Evolutionary conservation across 2,329 filamentous ascomycete genomes (phyloP).

Genomic region (Canariomyces notabilis): DNA sequence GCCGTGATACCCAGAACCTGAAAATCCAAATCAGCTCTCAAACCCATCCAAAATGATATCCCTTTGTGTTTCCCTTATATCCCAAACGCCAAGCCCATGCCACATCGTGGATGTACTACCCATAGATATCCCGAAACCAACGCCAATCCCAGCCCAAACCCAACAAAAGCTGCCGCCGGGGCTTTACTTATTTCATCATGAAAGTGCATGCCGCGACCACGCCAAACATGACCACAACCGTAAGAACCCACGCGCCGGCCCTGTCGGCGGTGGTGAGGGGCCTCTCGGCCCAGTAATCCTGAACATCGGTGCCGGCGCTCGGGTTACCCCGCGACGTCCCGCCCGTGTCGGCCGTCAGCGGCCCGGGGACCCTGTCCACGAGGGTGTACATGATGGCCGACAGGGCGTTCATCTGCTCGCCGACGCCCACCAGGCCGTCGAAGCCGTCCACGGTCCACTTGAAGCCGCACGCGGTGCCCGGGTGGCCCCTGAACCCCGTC

Average conservation of each 20-base stretch:
- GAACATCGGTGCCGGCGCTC: slow-evolving; percentile 37
- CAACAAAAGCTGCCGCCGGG: not conserved
- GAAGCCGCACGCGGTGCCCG: slow-evolving; percentile 62
- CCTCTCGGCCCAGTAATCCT: slow-evolving; percentile 24
- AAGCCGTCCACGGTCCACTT: slow-evolving; percentile 53
- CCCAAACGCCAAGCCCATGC: not conserved
- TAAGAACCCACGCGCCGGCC: slow-evolving; percentile 27
- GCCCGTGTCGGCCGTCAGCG: slow-evolving; percentile 50
- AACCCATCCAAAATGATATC: slow-evolving; percentile 1
- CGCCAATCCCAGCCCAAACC: not conserved
- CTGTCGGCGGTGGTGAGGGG: slow-evolving; percentile 47
- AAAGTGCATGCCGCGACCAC: not conserved
- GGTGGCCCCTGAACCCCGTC: slow-evolving; percentile 42
- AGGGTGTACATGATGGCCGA: slow-evolving; percentile 59
- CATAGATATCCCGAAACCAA: not conserved
- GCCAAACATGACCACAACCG: not conserved
- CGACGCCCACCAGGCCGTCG: slow-evolving; percentile 59
- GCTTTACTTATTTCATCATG: not conserved
- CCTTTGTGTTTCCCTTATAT: not conserved
- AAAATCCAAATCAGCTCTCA: slow-evolving; percentile 3
- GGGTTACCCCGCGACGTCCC: slow-evolving; percentile 54
- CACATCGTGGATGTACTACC: not conserved
- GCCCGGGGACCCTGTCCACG: slow-evolving; percentile 36
- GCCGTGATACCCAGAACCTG: not conserved
- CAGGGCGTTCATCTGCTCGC: slow-evolving; percentile 65